Percentiles rank a stretch among this genome's conserved stretches.
These are phyloP conservation scores for Limnanthes douglasii DNA, from an alignment of 345 rosid species.

Conservation along the genomic window DNA sequence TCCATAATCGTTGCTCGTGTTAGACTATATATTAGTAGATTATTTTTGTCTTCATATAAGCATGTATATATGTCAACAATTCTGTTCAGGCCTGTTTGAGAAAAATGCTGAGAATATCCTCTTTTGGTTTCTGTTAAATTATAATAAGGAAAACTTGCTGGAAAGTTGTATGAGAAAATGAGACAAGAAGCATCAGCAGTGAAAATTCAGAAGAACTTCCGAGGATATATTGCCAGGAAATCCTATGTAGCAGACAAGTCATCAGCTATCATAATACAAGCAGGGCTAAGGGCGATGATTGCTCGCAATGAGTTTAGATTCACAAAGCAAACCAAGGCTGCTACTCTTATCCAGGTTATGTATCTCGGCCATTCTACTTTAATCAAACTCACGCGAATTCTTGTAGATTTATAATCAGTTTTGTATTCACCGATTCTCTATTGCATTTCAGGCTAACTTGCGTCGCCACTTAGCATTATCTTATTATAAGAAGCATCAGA, in stretches of 20 bases:
- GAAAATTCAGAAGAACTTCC: conserved; percentile 83
- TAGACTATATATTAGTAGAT: background rate
- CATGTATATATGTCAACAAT: conserved; percentile 1
- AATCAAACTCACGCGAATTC: conserved; percentile 1
- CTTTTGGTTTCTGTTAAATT: conserved; percentile 6
- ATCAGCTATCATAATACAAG: conserved; percentile 65
- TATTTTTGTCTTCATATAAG: background rate
- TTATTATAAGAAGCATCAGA: conserved; percentile 78
- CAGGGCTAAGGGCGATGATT: conserved; percentile 84
- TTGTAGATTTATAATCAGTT: background rate
- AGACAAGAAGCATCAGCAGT: conserved; percentile 78
- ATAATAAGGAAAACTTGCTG: conserved; percentile 58
- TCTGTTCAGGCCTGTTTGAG: background rate
- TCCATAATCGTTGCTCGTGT: conserved; percentile 1
- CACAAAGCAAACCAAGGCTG: conserved; percentile 87
- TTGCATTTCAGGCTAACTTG: conserved; percentile 54
- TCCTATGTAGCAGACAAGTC: conserved; percentile 34
- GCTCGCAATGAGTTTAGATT: conserved; percentile 91
- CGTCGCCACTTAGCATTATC: conserved; percentile 50
- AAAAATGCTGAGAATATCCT: conserved; percentile 8
- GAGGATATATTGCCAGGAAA: conserved; percentile 43
- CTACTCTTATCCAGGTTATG: conserved; percentile 72
- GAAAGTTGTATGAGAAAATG: conserved; percentile 72
- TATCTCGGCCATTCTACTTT: conserved; percentile 11
- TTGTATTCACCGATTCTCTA: conserved; percentile 8